Base-by-base conservation (phyloP, 805 yeast species). In the Ogataea populi-albae region DNA sequence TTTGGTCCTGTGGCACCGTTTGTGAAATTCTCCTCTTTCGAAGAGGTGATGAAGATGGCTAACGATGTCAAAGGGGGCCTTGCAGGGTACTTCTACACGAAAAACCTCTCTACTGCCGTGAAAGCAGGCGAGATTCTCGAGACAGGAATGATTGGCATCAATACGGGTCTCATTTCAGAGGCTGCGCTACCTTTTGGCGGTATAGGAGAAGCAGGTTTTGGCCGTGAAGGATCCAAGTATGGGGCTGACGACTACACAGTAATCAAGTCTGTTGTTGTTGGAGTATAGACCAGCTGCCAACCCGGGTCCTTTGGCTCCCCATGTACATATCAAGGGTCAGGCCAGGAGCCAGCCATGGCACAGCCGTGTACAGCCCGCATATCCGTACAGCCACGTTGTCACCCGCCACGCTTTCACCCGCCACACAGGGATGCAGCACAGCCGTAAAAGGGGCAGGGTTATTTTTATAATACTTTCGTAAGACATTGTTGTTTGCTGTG, bases 1-100 rank as follows among this genome's bases (percentile, higher is more conserved):
- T 84, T 84, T 58, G 94, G 93, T 0, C 93, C 94, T 1, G 69
- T 85, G 15, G 83, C 86, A 10, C 81, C 86, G 1, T 55, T 84
- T 26, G 69, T 79, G 49, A 71, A 68, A 51, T 83, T 82, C 54
- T 50, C 56, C 16, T 51, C 72, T 10, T 78, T 71, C 25, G 77
- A 74, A 25, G 80, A 79, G 48, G 86, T 73, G 3, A 25, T 81
- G 9, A 53, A 50, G 31, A 46, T 64, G 40, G 87, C 89, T 16
- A 84, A 83, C 61, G 63, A 65, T 38, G 71, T 77, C 9, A 71
- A 68, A 4, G 83, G 77, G 18, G 94, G 93, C 5, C 69, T 84
- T 30, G 89, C 89, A 3, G 86, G 85, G 6, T 85, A 84, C 55
- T 71, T 84, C 55, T 82, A 52, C 64, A 71, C 87, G 19, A 54